Percentiles rank a stretch among this genome's conserved stretches.
Conservation (phyloP, 1,284 basidiomycete genomes). For the Laetiporus sulphureus region DNA sequence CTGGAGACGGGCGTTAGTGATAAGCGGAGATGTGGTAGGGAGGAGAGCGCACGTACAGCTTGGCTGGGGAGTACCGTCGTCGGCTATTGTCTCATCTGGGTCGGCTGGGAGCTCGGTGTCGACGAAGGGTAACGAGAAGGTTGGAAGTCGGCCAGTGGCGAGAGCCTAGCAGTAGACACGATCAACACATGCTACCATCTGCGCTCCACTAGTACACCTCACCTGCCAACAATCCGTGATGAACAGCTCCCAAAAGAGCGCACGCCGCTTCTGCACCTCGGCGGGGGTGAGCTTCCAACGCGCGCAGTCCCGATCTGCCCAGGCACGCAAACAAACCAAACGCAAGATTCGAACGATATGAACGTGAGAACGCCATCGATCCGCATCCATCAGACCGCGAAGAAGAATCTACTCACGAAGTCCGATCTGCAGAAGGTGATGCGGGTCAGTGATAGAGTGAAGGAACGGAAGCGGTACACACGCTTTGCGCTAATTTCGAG, state of each 20-base stretch:
- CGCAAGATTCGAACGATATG: too few relatives aligned
- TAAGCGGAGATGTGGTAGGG: not conserved
- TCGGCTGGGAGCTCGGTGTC: conserved; percentile 25
- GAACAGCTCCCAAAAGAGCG: conserved; percentile 42
- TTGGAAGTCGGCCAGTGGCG: conserved; percentile 23
- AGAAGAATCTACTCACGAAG: conserved; percentile 19
- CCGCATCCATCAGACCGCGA: not conserved
- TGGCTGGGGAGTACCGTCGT: conserved; percentile 21
- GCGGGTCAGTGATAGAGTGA: not conserved
- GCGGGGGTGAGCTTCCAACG: conserved; percentile 32
- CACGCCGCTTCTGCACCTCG: conserved; percentile 36
- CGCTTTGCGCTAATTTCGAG: conserved; percentile 30
- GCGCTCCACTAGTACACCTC: conserved; percentile 14
- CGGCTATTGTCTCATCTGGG: conserved; percentile 20
- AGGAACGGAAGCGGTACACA: conserved; percentile 13
- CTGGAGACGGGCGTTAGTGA: conserved; percentile 33
- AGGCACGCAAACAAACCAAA: too few relatives aligned
- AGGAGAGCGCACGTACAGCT: conserved; percentile 18
- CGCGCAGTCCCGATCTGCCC: conserved; percentile 35
- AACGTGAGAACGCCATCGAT: too few relatives aligned
- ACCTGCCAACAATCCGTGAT: conserved; percentile 31
- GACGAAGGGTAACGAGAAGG: conserved; percentile 24
- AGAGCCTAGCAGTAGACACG: too few relatives aligned
- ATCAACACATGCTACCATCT: too few relatives aligned
- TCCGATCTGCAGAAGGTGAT: too few relatives aligned